A percentile compares a stretch with the other conserved stretches of the same genome.
Conservation (phyloP, 2,329 filamentous ascomycete genomes). For the Didymella glomerata region DNA sequence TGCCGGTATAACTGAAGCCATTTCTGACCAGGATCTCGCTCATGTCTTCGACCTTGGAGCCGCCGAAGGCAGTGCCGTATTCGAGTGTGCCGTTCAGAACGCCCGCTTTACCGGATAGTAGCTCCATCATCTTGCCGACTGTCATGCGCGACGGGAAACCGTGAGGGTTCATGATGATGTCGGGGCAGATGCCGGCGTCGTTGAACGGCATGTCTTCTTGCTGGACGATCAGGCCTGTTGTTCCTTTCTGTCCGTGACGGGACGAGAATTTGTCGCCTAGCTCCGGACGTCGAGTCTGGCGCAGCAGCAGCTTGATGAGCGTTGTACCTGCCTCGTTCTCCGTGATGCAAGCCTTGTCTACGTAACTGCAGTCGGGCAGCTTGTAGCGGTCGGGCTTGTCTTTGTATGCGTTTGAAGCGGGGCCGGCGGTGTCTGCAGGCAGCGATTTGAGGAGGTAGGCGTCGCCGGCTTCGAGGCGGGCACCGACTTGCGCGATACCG, state of each 20-base stretch:
- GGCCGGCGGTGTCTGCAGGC: slow-evolving; percentile 78
- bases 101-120: slow-evolving; percentile 92
- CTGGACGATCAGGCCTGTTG: slow-evolving; percentile 94
- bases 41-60: slow-evolving; percentile 87
- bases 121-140: slow-evolving; percentile 95
- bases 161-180: slow-evolving; percentile 99
- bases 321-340: slow-evolving; percentile 84
- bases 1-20: slow-evolving; percentile 96
- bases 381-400: slow-evolving; percentile 80
- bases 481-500: slow-evolving; percentile 86
- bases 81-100: slow-evolving; percentile 84
- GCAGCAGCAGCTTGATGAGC: slow-evolving; percentile 91
- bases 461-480: slow-evolving; percentile 78
- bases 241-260: slow-evolving; percentile 97
- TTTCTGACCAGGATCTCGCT: slow-evolving; percentile 81
- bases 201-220: slow-evolving; percentile 98
- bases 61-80: slow-evolving; percentile 89
- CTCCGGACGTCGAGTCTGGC: slow-evolving; percentile 95
- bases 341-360: slow-evolving; percentile 96
- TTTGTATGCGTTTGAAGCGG: slow-evolving; percentile 70
- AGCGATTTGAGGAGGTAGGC: slow-evolving; percentile 90
- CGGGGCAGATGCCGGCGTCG: slow-evolving; percentile 87
- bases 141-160: slow-evolving; percentile 99
- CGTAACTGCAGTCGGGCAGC: slow-evolving; percentile 83
- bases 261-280: slow-evolving; percentile 99